Conservation (phyloP, 352 stramenopile species). For the Phytopythium delawarense region DNA sequence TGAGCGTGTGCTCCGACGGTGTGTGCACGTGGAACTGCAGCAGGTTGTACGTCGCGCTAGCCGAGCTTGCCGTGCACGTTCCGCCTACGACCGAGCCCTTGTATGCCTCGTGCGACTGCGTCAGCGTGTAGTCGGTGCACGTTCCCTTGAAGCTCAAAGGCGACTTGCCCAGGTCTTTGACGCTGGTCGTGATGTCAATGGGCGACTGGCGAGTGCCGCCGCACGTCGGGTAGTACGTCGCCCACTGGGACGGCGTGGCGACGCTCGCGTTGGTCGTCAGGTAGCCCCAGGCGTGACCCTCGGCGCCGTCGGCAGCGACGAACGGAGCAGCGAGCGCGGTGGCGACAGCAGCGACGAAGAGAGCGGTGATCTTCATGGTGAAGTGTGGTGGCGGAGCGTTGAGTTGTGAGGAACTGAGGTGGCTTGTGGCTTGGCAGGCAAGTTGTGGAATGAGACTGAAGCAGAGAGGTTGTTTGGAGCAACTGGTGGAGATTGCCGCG, state of each 20-base stretch:
- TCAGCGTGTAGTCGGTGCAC: conserved; percentile 9
- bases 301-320: conserved; percentile 3
- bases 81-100: conserved; percentile 9
- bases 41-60: conserved; percentile 15
- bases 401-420: too few relatives aligned
- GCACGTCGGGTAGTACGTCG: conserved; percentile 9
- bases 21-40: conserved; percentile 48
- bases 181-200: conserved; percentile 10
- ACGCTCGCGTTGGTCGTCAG: conserved; percentile 5
- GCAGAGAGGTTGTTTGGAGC: too few relatives aligned
- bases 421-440: background rate
- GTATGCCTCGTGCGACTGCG: conserved; percentile 10
- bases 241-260: conserved; percentile 8
- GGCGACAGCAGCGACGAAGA: conserved; percentile 15
- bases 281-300: conserved; percentile 7
- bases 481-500: too few relatives aligned
- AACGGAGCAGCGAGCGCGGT: conserved; percentile 13
- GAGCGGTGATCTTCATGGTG: conserved; percentile 21
- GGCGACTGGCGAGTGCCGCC: conserved; percentile 11
- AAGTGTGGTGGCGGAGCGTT: background rate
- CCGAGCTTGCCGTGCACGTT: conserved; percentile 4
- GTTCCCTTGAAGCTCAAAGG: conserved; percentile 7
- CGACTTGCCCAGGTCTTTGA: conserved; percentile 6
- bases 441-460: background rate
- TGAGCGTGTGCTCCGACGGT: conserved; percentile 53